Evolutionary conservation across 306 rosid genomes (phyloP).

Genomic region (Comarum palustre): DNA sequence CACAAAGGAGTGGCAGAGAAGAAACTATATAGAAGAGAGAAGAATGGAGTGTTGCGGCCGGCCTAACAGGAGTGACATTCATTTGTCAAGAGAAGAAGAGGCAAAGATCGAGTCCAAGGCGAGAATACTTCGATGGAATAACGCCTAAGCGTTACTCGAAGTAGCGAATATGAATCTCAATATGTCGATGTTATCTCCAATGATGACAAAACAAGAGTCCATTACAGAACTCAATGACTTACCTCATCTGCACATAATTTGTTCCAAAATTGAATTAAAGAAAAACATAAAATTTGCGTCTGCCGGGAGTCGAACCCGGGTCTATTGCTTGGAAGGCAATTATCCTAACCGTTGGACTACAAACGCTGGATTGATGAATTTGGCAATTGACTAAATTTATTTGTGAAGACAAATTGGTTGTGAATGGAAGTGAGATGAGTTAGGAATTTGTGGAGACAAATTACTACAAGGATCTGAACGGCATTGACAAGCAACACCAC

Average conservation of each 20-base stretch:
- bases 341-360: slow-evolving; percentile 70
- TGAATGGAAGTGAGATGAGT: slow-evolving; percentile 29
- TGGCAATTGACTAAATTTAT: too few relatives aligned
- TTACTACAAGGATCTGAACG: slow-evolving; percentile 74
- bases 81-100: slow-evolving; percentile 59
- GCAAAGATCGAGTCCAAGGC: slow-evolving; percentile 49
- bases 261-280: neutral
- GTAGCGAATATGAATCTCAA: slow-evolving; percentile 59
- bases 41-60: slow-evolving; percentile 49
- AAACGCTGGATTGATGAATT: slow-evolving; percentile 15
- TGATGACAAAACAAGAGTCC: neutral
- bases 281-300: neutral
- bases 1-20: neutral
- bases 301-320: slow-evolving; percentile 74
- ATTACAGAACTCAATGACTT: slow-evolving; percentile 48
- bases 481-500: slow-evolving; percentile 75
- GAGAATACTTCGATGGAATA: slow-evolving; percentile 52
- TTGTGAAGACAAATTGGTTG: slow-evolving; percentile 40
- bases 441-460: slow-evolving; percentile 92
- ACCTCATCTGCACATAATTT: neutral
- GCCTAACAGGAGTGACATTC: slow-evolving; percentile 74
- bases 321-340: slow-evolving; percentile 78
- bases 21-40: neutral
- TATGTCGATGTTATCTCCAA: slow-evolving; percentile 45
- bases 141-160: slow-evolving; percentile 73